Percentiles rank a stretch among this genome's conserved stretches.
Evolutionary conservation across 2,329 filamentous ascomycete species (phyloP).

Genomic region (Mycosphaerella arachidis): DNA sequence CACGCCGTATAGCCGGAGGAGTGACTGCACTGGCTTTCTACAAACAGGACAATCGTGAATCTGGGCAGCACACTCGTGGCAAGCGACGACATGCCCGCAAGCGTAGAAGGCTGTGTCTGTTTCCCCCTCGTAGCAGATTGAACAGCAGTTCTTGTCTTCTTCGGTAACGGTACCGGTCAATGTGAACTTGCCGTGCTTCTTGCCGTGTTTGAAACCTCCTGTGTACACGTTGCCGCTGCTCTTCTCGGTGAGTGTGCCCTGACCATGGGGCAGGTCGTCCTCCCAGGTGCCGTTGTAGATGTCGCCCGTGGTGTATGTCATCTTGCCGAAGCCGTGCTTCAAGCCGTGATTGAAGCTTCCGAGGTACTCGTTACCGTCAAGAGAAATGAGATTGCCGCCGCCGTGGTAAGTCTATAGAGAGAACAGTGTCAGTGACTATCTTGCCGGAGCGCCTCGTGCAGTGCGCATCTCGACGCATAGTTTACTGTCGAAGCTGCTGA

Average conservation of each 20-base stretch:
- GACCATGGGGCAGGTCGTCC: slow-evolving; percentile 61
- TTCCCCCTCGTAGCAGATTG: slow-evolving; percentile 59
- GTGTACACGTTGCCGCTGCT: slow-evolving; percentile 55
- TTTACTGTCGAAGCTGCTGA: too few relatives aligned
- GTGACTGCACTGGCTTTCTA: slow-evolving; percentile 51
- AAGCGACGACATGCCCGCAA: slow-evolving; percentile 60
- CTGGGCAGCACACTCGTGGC: slow-evolving; percentile 54
- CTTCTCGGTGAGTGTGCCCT: slow-evolving; percentile 53
- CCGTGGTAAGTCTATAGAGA: slow-evolving; percentile 43
- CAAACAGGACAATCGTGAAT: slow-evolving; percentile 60
- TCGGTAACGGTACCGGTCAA: slow-evolving; percentile 60
- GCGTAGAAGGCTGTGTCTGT: slow-evolving; percentile 59
- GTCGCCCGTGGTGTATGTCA: slow-evolving; percentile 58
- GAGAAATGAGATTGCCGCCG: slow-evolving; percentile 49
- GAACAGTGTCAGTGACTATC: background rate
- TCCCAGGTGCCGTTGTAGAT: slow-evolving; percentile 55
- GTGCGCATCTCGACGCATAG: slow-evolving; percentile 19
- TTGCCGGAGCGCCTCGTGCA: slow-evolving; percentile 11
- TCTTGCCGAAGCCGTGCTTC: slow-evolving; percentile 53
- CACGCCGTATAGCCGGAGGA: slow-evolving; percentile 52
- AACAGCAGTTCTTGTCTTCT: slow-evolving; percentile 55
- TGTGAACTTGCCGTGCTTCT: slow-evolving; percentile 58
- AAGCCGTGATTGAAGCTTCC: slow-evolving; percentile 51
- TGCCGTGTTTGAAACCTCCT: slow-evolving; percentile 57
- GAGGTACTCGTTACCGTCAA: slow-evolving; percentile 52